Base-by-base conservation (phyloP, 768 basidiomycete species). In the Tricholoma hemisulphureum region DNA sequence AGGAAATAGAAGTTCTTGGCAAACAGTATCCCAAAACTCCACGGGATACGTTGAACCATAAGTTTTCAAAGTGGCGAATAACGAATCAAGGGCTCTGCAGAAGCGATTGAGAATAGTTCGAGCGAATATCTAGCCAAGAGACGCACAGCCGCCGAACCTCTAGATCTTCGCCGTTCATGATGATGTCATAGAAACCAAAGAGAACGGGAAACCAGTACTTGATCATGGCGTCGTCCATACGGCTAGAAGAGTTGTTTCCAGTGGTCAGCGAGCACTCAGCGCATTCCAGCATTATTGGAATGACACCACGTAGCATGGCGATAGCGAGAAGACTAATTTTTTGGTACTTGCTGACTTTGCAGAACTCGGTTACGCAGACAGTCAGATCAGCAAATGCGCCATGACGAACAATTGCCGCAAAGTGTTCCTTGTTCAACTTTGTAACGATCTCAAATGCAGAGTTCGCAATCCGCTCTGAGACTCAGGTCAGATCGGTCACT, bases 341-440 rank as follows among this genome's bases (percentile, higher is more conserved):
- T 74, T 99, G 97, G 74, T 93, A 98, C 73, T 98, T 98, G 84
- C 88, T 95, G 65, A 96, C 94, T 83, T 98, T 98, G 81, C 93
- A 96, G 76, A 98, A 99, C 71, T 98, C 97, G 32, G 96, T 98
- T 64, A 99, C 89, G 77, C 97, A 99, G 35, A 95, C 93, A 6
- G 91, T 95, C 53, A 99, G 72, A 73, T 99, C 97, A 49, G 95
- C 91, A 68, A 98, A 98, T 4, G 95, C 87, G 13, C 97, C 97
- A 68, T 97, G 85, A 53, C 86, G 88, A 46, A 98, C 93, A 55
- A 99, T 93, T n/a, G 87, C 83, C 18, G 80, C 63, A 74, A 98
- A 99, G 70, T 97, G 91, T 45, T 95, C 88, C 65, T 84, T 85
- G 77, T 98, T 96, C 50, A 99, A 74, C 61, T 88, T 84, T 49